Conservation (phyloP, 768 basidiomycete genomes). For the Mycena haematopus region DNA sequence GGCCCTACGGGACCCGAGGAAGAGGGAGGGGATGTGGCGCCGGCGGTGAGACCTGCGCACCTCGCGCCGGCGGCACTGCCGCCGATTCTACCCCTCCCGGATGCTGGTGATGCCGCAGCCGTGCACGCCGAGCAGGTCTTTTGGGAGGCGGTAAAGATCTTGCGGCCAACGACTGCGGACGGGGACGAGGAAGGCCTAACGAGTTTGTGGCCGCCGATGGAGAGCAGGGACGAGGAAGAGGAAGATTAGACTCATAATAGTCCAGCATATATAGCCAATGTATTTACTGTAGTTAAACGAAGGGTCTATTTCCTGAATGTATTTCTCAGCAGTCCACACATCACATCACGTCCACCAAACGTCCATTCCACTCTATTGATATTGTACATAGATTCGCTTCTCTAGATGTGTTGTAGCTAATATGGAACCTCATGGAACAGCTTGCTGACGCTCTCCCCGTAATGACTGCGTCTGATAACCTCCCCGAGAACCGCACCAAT, state of each 20-base stretch:
- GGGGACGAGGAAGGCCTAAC: constrained; percentile 33
- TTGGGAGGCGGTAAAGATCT: constrained; percentile 47
- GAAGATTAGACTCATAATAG: too few species aligned
- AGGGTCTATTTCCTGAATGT: too few species aligned
- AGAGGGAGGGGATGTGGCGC: background rate
- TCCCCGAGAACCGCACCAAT: constrained; percentile 95
- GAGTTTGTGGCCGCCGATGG: constrained; percentile 48
- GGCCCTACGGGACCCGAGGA: constrained; percentile 14
- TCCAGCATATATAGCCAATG: too few species aligned
- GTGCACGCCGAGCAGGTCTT: constrained; percentile 63
- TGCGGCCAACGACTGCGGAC: constrained; percentile 26
- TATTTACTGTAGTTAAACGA: too few species aligned
- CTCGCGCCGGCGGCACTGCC: constrained; percentile 40
- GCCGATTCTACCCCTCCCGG: constrained; percentile 47
- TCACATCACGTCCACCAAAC: too few species aligned
- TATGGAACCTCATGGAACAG: constrained; percentile 91
- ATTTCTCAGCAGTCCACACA: too few species aligned
- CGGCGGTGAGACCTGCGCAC: constrained; percentile 25
- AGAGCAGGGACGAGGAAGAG: constrained; percentile 38
- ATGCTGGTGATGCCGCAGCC: constrained; percentile 63
- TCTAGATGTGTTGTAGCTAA: constrained; percentile 36
- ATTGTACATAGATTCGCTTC: background rate
- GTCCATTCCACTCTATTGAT: background rate
- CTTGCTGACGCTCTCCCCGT: constrained; percentile 93
- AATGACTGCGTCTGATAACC: constrained; percentile 94